phyloP scores from a whole-genome alignment of 257 asterid species.

The Solanum habrochaites region DNA sequence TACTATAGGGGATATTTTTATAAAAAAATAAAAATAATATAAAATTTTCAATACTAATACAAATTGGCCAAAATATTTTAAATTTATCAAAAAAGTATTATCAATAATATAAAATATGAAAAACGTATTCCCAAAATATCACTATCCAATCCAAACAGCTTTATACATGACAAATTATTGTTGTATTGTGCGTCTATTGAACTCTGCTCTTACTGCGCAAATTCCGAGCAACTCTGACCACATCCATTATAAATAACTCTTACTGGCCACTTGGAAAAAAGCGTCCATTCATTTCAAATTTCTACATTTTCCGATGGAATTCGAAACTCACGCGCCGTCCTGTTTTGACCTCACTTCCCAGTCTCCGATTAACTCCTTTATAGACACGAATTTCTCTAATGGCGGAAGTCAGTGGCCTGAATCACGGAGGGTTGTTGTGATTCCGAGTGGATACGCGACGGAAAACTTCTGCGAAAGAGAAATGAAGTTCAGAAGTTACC shows the following conservation, averaged over 20 bases:
- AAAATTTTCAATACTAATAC: no score
- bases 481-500: conserved; percentile 76
- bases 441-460: conserved; percentile 2
- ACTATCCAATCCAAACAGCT: not conserved
- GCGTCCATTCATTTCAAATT: not conserved
- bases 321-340: conserved; percentile 36
- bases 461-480: conserved; percentile 36
- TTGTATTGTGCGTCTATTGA: not conserved
- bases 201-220: not conserved
- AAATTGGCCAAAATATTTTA: no score
- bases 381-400: not conserved
- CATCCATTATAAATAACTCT: not conserved
- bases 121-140: no score
- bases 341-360: conserved; percentile 24
- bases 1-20: no score
- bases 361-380: conserved; percentile 7
- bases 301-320: conserved; percentile 27
- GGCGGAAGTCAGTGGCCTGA: conserved; percentile 7
- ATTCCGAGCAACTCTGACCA: not conserved
- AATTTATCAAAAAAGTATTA: no score
- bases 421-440: conserved; percentile 4
- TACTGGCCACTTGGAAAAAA: not conserved
- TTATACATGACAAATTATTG: not conserved
- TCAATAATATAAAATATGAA: no score
- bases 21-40: no score